Evolutionary conservation across 1,284 basidiomycete genomes (phyloP), one percentile per base, ranked within the genome.

Genomic region (Takashimella koratensis): DNA sequence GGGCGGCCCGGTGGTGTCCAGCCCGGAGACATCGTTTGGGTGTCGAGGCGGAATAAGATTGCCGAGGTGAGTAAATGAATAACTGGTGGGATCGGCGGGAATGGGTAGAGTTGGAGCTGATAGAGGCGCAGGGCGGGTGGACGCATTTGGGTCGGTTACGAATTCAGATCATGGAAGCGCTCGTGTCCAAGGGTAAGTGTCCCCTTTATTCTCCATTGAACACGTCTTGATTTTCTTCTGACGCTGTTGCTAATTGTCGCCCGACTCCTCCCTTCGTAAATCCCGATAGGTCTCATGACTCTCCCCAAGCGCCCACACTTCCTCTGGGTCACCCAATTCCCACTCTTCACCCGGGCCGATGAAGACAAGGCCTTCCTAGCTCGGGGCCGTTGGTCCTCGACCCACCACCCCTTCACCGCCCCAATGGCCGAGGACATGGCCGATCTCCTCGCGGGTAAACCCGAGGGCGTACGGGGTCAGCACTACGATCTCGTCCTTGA

Each of bases 401-500:
- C 89, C 2, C 93, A 97, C 68, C 93, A 97, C 74, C 93, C 93
- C 1, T 97, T 97, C 77, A 97, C 93, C 11, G 91, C 93, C 5
- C 94, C 94, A n/a, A 87, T 93, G 82, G 87, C 82, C 76, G 81
- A 90, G 70, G 93, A 97, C 73, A 79, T 95, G 24, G 79, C 82
- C 44, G 81, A 82, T 42, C 80, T 96, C 73, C 85, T 86, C 67
- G 77, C 77, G 43, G 88, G 87, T 36, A 78, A 83, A 62, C 78
- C 86, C 48, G 82, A 82, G 51, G 78, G 81, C 69, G 88, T 90
- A 61, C 84, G 90, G 46, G 93, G 93, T 2, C 93, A 98, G 74
- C 94, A 97, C 76, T 98, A 97, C 70, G 93, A 98, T 78, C 85
- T 98, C 43, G 92, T 98, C n/a, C 75, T 97, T 56, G 90, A 97